Percentiles rank a stretch among this genome's conserved stretches.
Conservation (phyloP, 108 stramenopile species). For the Nitzschia sp. region DNA sequence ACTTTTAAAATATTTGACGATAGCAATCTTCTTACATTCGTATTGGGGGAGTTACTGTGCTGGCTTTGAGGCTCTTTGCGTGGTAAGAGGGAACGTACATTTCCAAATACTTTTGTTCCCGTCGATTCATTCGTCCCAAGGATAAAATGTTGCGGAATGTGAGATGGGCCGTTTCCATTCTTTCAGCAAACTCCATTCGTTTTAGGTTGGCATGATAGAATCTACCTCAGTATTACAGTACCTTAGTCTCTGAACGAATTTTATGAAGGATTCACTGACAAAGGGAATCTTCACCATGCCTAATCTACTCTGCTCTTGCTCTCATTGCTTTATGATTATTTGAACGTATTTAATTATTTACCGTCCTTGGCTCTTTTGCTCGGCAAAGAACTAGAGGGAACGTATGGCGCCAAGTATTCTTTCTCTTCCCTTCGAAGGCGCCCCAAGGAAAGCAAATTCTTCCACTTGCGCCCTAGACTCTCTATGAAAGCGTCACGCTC, state of each 20-base stretch:
- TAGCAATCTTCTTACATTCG: too few relatives aligned
- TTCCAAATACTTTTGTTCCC: not conserved
- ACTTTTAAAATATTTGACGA: too few relatives aligned
- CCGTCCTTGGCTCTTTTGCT: not conserved
- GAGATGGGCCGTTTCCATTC: not conserved
- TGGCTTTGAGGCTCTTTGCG: too few relatives aligned
- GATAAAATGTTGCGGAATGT: not conserved
- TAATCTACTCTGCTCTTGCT: too few relatives aligned
- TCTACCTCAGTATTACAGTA: too few relatives aligned
- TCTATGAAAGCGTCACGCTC: not conserved
- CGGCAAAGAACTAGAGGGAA: not conserved
- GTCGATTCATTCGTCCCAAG: not conserved
- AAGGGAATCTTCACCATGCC: too few relatives aligned
- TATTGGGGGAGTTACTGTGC: too few relatives aligned
- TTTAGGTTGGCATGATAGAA: too few relatives aligned
- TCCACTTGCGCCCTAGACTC: not conserved
- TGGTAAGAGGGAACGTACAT: not conserved
- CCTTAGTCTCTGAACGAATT: too few relatives aligned
- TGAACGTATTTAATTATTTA: too few relatives aligned
- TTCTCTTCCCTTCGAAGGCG: not conserved
- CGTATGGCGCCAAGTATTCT: not conserved
- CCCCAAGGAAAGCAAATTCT: not conserved
- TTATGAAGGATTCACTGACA: too few relatives aligned
- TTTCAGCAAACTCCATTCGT: not conserved
- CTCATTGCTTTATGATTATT: too few relatives aligned